Evolutionary conservation across 2,329 filamentous ascomycete species (phyloP).

Genomic region (Diaporthe sp.): DNA sequence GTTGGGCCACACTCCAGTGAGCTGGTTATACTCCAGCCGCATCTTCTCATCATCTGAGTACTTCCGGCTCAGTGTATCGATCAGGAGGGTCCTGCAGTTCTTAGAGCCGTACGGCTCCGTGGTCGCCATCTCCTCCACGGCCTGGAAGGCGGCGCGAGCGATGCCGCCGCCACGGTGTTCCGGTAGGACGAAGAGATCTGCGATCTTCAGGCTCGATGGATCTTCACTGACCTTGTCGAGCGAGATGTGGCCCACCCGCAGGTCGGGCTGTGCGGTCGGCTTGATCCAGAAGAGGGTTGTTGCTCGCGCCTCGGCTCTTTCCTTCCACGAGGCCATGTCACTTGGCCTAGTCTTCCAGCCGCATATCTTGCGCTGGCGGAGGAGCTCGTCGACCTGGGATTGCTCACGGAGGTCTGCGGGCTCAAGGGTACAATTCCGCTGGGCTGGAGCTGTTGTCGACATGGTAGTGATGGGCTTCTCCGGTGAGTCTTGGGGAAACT

Average conservation of each 20-base stretch:
- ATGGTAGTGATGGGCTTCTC: neutral
- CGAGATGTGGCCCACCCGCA: conserved; percentile 30
- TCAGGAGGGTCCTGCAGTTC: conserved; percentile 30
- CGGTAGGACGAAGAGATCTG: conserved; percentile 36
- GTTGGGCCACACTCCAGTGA: neutral
- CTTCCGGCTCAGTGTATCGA: conserved; percentile 31
- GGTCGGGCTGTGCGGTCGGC: conserved; percentile 15
- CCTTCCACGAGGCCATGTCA: conserved; percentile 19
- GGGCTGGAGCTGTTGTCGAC: neutral
- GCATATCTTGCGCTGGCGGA: conserved; percentile 34
- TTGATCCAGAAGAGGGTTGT: conserved; percentile 33
- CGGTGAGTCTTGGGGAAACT: neutral
- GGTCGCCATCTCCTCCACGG: conserved; percentile 30
- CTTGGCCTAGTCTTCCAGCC: conserved; percentile 30
- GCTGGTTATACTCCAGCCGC: conserved; percentile 19
- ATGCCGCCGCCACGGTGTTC: conserved; percentile 33
- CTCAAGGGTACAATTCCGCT: conserved; percentile 31
- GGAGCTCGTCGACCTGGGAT: conserved; percentile 33
- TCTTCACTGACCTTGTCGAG: conserved; percentile 31
- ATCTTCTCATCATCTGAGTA: conserved; percentile 36
- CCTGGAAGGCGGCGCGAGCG: conserved; percentile 31
- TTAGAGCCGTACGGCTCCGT: conserved; percentile 35
- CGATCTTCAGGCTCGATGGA: conserved; percentile 16
- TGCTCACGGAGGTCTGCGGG: conserved; percentile 30
- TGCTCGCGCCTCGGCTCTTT: conserved; percentile 1